Base-by-base conservation (phyloP, 2,329 filamentous ascomycete species). In the Pseudodiploospora longispora region DNA sequence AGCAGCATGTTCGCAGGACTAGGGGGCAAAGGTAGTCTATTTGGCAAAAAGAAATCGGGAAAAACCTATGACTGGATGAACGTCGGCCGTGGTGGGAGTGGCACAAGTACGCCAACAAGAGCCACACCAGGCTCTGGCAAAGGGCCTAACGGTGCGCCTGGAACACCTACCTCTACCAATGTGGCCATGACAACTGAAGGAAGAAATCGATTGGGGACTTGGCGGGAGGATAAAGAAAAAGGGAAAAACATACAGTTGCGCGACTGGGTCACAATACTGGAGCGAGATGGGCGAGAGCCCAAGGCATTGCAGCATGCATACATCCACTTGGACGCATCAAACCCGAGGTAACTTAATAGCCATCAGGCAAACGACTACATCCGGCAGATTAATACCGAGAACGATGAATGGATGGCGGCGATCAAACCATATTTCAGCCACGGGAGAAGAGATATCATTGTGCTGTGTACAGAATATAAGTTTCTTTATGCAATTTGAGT, bases 231-330 rank as follows among this genome's bases (percentile, higher is more conserved):
- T 55, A 80, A 79, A 42, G 80, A 83, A 27, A 85, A 83, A 58
- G 88, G 87, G 30, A 77, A 75, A 52, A 82, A 83, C 28, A 87
- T 96, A 39, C 89, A 96, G 66, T 70, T 95, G 42, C 77, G 91
- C 43, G 91, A 96, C 62, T 82, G 89, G 69, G 71, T 95, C 10
- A 72, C 79, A 19, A 85, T 86, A 47, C 72, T 96, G 38, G 90
- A 95, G 62, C 72, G 81, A 41, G 87, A 95, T 59, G 84, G 86
- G 1, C 75, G 72, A 52, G 83, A 88, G 60, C 68, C 68, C 52
- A 76, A 70, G 58, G 76, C 80, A 27, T 60, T 87, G 39, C 80
- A 85, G 58, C 63, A 67, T 39, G 76, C 78, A 1, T 80, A 80
- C 49, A 55, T 70, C 45, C 64, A 63, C 47, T 59, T 81, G 51